Evolutionary conservation across 1,284 basidiomycete species (phyloP).

Genomic region (Tylopilus sp.): DNA sequence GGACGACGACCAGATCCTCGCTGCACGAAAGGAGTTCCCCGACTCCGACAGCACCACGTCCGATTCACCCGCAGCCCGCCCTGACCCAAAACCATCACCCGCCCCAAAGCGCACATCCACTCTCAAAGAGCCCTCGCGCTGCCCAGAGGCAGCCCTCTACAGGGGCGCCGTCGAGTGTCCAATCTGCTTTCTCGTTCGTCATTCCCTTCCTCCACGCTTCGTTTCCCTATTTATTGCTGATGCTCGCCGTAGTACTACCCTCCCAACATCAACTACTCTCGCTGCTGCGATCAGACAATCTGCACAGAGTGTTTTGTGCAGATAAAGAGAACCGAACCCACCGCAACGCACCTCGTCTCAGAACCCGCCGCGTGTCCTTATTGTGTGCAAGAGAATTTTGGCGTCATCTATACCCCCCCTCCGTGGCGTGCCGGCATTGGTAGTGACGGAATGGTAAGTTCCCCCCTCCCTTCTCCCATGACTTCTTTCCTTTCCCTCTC

Average conservation of each 20-base stretch:
- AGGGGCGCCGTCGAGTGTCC: conserved; percentile 91
- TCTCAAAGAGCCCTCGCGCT: conserved; percentile 53
- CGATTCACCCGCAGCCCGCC: conserved; percentile 33
- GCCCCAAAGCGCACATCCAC: conserved; percentile 36
- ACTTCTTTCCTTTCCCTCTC: conserved; percentile 14
- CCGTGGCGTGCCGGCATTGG: conserved; percentile 73
- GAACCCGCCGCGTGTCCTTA: conserved; percentile 96
- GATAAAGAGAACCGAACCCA: conserved; percentile 95
- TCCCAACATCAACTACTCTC: conserved; percentile 91
- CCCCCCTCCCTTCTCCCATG: neutral
- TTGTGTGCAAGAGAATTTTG: conserved; percentile 96
- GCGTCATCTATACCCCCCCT: conserved; percentile 86
- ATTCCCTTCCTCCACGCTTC: conserved; percentile 11
- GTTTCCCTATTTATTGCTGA: conserved; percentile 15
- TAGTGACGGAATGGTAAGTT: conserved; percentile 61
- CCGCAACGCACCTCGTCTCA: conserved; percentile 85
- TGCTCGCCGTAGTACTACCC: conserved; percentile 75
- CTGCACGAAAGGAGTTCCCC: conserved; percentile 64
- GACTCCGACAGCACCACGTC: conserved; percentile 42
- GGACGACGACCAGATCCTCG: conserved; percentile 80
- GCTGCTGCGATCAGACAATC: conserved; percentile 97
- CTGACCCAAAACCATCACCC: conserved; percentile 45
- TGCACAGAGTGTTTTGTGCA: conserved; percentile 99
- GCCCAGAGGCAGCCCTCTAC: conserved; percentile 77
- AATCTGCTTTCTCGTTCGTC: conserved; percentile 95